phyloP scores from a whole-genome alignment of 352 stramenopile genomes.

The Globisporangium nunn region DNA sequence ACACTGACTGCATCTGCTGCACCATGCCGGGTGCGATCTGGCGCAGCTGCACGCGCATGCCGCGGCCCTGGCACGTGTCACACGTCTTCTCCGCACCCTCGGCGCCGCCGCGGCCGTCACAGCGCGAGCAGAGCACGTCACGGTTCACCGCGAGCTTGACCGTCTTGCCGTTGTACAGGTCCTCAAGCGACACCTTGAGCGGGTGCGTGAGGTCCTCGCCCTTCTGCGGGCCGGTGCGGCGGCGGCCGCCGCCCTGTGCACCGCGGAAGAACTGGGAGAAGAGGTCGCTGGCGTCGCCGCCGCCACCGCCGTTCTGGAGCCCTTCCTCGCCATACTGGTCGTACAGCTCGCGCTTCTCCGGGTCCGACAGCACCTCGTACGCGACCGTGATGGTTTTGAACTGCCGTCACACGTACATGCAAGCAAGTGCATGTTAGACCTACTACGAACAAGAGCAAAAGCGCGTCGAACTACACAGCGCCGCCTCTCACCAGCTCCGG shows the following conservation, averaged over 20 bases:
- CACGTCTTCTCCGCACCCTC: constrained; percentile 92
- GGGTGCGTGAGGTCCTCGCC: constrained; percentile 93
- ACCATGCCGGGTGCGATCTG: constrained; percentile 98
- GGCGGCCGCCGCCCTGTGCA: constrained; percentile 43
- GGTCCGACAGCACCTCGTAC: constrained; percentile 96
- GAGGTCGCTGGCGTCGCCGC: constrained; percentile 83
- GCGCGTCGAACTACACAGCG: too few species aligned
- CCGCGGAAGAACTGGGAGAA: constrained; percentile 98
- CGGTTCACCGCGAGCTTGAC: constrained; percentile 96
- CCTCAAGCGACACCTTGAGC: constrained; percentile 96
- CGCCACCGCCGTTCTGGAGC: constrained; percentile 87
- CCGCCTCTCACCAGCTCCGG: constrained; percentile 86
- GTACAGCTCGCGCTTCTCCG: constrained; percentile 86
- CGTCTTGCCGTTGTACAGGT: constrained; percentile 99
- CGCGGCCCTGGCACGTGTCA: constrained; percentile 92
- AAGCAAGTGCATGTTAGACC: too few species aligned
- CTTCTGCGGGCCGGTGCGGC: constrained; percentile 87
- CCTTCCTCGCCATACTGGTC: constrained; percentile 96
- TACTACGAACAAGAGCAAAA: too few species aligned
- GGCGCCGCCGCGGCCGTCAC: constrained; percentile 87
- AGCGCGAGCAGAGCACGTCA: constrained; percentile 88
- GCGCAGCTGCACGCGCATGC: constrained; percentile 92
- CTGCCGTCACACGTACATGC: constrained; percentile 19
- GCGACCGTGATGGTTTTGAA: constrained; percentile 94
- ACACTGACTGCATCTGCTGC: constrained; percentile 95